Base-by-base conservation (phyloP, 495 filamentous ascomycete genomes). In the Sordaria brevicollis region DNA sequence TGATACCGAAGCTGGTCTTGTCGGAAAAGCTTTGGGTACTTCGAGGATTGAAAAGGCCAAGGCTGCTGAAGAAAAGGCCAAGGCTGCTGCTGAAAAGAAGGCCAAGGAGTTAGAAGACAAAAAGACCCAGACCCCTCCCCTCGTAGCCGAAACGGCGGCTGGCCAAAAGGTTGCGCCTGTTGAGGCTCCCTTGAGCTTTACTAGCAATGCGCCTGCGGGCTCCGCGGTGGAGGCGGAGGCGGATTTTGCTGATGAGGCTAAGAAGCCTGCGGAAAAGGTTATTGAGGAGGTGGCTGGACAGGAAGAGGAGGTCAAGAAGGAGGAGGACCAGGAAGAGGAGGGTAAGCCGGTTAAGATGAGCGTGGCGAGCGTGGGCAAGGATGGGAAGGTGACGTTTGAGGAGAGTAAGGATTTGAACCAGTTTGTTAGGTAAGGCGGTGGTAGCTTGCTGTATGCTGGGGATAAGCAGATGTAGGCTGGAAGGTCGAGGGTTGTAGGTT, bases 351-450 rank as follows among this genome's bases (percentile, higher is more conserved):
- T 83, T n/a, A 76, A 74, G 1, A 80, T 87, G 37, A 80, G 81
- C 57, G 74, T 91, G 37, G 91, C 90, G 0, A 86, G 80, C 62
- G 84, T 93, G 9, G 82, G 83, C 4, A 82, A 83, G 69, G 88
- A 90, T 70, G 92, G 92, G 4, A 91, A 91, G 78, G 89, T 91
- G 35, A 83, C 83, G 65, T 88, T 93, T 72, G 86, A 89, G 74
- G 88, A 92, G 70, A 81, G 83, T 8, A 80, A 82, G 65, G 82
- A 85, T 68, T 75, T 85, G 34, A 84, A 86, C 71, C 81, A 85
- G 35, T 87, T 88, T 76, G 79, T 84, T 62, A 76, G 76, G 72
- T 79, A 68, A 76, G 65, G 21, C 10, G 21, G 21, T 49, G 49
- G 49, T 15, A 13, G 41, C n/a, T n/a, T n/a, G n/a, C n/a, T n/a